Evolutionary conservation across 306 rosid genomes (phyloP).

Genomic region (Sphenostylis stenocarpa): DNA sequence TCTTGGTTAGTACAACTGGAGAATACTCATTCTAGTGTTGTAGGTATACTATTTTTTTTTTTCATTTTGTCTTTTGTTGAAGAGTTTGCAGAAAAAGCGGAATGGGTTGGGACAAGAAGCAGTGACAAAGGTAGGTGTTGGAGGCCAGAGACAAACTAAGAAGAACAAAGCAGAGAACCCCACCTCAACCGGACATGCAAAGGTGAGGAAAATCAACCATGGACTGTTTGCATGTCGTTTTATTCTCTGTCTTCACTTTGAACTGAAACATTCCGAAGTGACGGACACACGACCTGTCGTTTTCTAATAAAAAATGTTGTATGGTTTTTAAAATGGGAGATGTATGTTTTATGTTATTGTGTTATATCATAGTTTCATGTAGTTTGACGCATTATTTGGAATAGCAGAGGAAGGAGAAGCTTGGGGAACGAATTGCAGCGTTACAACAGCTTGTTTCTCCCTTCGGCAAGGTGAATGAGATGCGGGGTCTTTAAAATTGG

Average conservation of each 20-base stretch:
- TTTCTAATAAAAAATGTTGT: background rate
- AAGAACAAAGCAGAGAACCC: slow-evolving; percentile 53
- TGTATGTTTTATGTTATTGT: background rate
- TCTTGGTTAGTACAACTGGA: background rate
- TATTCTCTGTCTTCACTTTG: background rate
- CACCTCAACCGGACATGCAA: slow-evolving; percentile 49
- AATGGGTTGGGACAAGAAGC: slow-evolving; percentile 49
- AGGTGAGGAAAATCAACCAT: slow-evolving; percentile 45
- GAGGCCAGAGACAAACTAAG: slow-evolving; percentile 49
- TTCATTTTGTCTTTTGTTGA: background rate
- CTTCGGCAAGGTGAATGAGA: slow-evolving; percentile 73
- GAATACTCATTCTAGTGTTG: background rate
- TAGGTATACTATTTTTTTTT: background rate
- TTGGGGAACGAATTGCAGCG: slow-evolving; percentile 77
- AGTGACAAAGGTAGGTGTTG: slow-evolving; percentile 4
- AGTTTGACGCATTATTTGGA: background rate
- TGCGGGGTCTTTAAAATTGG: background rate
- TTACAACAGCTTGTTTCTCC: slow-evolving; percentile 95
- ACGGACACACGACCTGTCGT: background rate
- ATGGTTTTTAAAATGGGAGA: background rate
- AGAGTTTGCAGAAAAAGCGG: slow-evolving; percentile 56
- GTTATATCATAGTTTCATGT: background rate
- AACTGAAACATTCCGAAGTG: background rate
- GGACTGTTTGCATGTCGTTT: slow-evolving; percentile 31
- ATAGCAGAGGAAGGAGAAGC: slow-evolving; percentile 74